Conservation (phyloP, 176 grass and related monocot genomes). For the Oryza australiensis region DNA sequence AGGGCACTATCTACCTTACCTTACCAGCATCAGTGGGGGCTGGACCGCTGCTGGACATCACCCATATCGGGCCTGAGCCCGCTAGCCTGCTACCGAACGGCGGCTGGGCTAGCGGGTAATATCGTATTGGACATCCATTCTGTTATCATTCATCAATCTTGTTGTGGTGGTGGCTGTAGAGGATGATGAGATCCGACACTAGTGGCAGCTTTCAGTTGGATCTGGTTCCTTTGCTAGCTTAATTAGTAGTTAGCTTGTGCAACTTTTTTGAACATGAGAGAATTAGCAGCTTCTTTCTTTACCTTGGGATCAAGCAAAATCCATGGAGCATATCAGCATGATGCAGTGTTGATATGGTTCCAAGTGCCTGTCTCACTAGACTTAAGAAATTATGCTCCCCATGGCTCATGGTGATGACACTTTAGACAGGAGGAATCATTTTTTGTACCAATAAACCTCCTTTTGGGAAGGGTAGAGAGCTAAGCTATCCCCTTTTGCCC, state of each 20-base stretch:
- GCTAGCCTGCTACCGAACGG: background rate
- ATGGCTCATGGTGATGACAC: background rate
- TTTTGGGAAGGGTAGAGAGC: background rate
- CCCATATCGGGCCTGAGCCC: background rate
- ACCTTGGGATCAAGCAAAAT: conserved; percentile 2
- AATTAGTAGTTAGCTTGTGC: background rate
- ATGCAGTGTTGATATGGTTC: conserved; percentile 25
- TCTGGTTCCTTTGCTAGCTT: background rate
- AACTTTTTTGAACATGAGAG: background rate
- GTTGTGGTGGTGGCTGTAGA: background rate
- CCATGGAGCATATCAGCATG: background rate
- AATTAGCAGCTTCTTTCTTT: background rate
- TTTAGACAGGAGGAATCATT: conserved; percentile 51
- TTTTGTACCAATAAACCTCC: background rate
- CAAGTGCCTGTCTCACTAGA: conserved; percentile 35
- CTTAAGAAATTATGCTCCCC: background rate
- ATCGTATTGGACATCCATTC: background rate
- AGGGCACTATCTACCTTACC: background rate
- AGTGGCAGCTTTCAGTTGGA: conserved; percentile 36
- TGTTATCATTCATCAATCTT: background rate
- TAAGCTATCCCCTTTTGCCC: background rate
- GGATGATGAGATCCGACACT: background rate
- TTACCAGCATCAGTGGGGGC: background rate
- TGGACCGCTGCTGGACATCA: background rate
- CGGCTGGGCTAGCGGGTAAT: background rate